phyloP scores from a whole-genome alignment of 306 rosid species.

The Betula pendula region DNA sequence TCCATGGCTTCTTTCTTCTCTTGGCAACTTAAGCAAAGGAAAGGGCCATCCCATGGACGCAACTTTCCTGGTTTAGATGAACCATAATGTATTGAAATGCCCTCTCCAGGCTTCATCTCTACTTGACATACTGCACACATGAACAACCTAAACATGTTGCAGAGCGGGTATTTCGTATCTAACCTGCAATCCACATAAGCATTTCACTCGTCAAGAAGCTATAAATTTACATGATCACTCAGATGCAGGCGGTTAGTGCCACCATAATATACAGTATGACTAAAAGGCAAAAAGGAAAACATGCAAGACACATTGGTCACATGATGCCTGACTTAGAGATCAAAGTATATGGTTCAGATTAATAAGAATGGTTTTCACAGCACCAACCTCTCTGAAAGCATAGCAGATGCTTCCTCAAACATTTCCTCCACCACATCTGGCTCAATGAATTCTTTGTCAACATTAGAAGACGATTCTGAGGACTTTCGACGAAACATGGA shows the following conservation, averaged over 20 bases:
- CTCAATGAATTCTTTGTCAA: constrained; percentile 72
- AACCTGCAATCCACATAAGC: constrained; percentile 66
- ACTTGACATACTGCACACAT: constrained; percentile 94
- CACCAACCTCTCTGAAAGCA: constrained; percentile 89
- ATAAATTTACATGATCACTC: background rate
- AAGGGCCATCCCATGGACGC: constrained; percentile 99
- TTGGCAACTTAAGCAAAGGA: constrained; percentile 92
- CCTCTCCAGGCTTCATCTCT: constrained; percentile 93
- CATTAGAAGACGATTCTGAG: constrained; percentile 69
- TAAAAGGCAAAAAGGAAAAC: background rate
- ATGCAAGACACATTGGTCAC: background rate
- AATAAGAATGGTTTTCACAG: constrained; percentile 5
- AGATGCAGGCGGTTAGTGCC: background rate
- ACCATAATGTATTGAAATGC: constrained; percentile 80
- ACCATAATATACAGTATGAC: background rate
- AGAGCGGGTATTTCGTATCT: constrained; percentile 85
- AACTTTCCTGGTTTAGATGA: constrained; percentile 54
- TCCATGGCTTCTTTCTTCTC: constrained; percentile 99
- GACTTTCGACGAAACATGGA: constrained; percentile 78
- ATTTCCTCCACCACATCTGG: constrained; percentile 85
- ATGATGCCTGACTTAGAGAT: background rate
- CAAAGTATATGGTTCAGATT: background rate
- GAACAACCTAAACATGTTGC: constrained; percentile 98
- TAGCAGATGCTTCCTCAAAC: constrained; percentile 96
- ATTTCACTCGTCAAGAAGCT: constrained; percentile 27